Evolutionary conservation across 495 filamentous ascomycete species (phyloP).

Genomic region (Aspergillus steynii): DNA sequence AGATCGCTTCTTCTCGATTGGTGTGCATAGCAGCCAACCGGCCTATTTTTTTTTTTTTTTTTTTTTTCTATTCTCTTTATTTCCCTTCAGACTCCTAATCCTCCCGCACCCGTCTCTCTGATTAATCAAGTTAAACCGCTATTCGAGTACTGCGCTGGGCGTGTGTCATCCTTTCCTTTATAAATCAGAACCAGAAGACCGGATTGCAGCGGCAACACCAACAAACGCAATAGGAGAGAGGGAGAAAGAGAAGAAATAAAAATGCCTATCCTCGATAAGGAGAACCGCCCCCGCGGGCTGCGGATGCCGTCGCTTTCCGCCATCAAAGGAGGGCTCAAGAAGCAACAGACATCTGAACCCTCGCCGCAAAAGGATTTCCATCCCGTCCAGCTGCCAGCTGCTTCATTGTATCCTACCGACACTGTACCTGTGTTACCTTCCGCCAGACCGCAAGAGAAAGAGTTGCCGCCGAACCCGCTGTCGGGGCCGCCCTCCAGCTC

Average conservation of each 20-base stretch:
- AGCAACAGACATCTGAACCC: slow-evolving; percentile 15
- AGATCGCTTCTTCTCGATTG: too few species aligned
- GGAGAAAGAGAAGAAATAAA: slow-evolving; percentile 6
- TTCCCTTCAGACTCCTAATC: neutral
- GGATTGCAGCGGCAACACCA: neutral
- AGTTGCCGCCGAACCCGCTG: slow-evolving; percentile 33
- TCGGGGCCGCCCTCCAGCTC: slow-evolving; percentile 14
- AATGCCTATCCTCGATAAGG: slow-evolving; percentile 44
- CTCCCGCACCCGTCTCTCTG: slow-evolving; percentile 7
- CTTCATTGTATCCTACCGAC: slow-evolving; percentile 13
- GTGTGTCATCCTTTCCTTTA: neutral
- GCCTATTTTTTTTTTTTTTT: neutral
- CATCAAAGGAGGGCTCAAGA: slow-evolving; percentile 27
- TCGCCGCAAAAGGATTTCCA: slow-evolving; percentile 12
- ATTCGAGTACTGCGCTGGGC: neutral
- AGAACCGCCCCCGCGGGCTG: slow-evolving; percentile 41
- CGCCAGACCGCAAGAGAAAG: slow-evolving; percentile 28
- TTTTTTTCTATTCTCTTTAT: too few species aligned
- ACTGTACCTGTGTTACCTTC: slow-evolving; percentile 16
- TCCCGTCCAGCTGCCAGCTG: slow-evolving; percentile 13
- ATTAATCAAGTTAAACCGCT: neutral
- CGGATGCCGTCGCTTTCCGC: slow-evolving; percentile 40
- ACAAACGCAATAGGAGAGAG: neutral
- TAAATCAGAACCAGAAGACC: neutral
- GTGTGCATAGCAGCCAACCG: neutral